Percentiles rank a stretch among this genome's conserved stretches.
phyloP scores from a whole-genome alignment of 805 yeast genomes.

The Saccharomyces jurei region DNA sequence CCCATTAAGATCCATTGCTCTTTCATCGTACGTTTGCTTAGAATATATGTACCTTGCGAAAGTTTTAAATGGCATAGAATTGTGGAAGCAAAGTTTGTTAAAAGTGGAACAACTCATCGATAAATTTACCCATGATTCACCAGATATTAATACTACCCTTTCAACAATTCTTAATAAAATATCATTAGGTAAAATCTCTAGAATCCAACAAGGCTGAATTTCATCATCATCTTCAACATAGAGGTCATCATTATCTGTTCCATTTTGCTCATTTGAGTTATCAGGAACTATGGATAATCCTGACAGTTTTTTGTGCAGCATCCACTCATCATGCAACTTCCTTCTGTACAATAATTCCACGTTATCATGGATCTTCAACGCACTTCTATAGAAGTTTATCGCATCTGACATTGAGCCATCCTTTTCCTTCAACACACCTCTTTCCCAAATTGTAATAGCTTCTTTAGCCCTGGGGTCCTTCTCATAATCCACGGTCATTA shows the following conservation, averaged over 20 bases:
- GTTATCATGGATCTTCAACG: slow-evolving; percentile 45
- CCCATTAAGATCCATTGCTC: slow-evolving; percentile 33
- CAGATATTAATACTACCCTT: slow-evolving; percentile 38
- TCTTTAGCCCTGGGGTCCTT: slow-evolving; percentile 4
- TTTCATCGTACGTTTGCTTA: slow-evolving; percentile 43
- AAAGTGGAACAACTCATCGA: slow-evolving; percentile 51
- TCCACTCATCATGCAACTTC: slow-evolving; percentile 39
- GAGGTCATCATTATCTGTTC: slow-evolving; percentile 18
- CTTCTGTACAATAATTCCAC: slow-evolving; percentile 67
- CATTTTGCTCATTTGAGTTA: slow-evolving; percentile 5
- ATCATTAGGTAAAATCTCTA: slow-evolving; percentile 49
- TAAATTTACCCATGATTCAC: slow-evolving; percentile 59
- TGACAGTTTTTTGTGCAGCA: slow-evolving; percentile 21
- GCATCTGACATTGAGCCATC: slow-evolving; percentile 81
- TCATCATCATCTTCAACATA: slow-evolving; percentile 14
- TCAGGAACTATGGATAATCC: slow-evolving; percentile 4
- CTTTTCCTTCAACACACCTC: slow-evolving; percentile 63
- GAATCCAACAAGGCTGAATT: slow-evolving; percentile 34
- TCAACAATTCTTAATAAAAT: slow-evolving; percentile 45
- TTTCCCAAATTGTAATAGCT: slow-evolving; percentile 61
- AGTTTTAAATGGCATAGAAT: slow-evolving; percentile 42
- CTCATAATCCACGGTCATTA: not conserved
- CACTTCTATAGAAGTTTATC: slow-evolving; percentile 59
- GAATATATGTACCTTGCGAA: slow-evolving; percentile 47
- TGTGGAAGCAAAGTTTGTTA: slow-evolving; percentile 49